Base-by-base conservation (phyloP, 108 stramenopile species). In the Skeletonema marinoi region DNA sequence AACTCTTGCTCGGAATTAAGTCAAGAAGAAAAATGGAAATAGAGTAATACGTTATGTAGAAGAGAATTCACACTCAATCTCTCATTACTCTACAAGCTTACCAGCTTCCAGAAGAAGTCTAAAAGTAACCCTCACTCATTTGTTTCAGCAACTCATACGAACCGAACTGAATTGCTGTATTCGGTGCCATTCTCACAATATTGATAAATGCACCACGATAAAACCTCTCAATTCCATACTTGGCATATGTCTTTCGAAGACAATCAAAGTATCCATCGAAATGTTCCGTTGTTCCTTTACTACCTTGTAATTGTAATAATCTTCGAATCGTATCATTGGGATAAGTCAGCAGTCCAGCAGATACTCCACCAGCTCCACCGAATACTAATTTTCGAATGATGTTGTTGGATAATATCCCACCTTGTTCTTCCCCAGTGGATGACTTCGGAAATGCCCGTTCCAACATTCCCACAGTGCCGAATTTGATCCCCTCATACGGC, bases 241-340 rank as follows among this genome's bases (percentile, higher is more conserved):
- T 74, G 33, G 71, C 78, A 69, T 90, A 93, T 4, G 85, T 90
- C 71, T 92, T 87, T 58, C 85, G 71, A 12, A 88, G 79, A 71
- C 95, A 96, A 71, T 96, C 93, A 54, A 75, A 90, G 73, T 96
- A 96, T 68, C 95, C 95, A 17, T 77, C 77, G 64, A 88, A 96
- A 14, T 70, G 65, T 5, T 81, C 76, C 5, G 73, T 82, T 9
- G 92, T 89, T 6, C 92, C 93, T 54, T 88, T 89, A 69, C 91
- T 94, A 41, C 95, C 95, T 72, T 96, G 96, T 66, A 94, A 63
- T 75, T 96, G 96, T 65, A 96, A 59, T 58, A 94, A 46, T 60
- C 96, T 88, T 51, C 96, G 88, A 2, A 96, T 84, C 5, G 96
- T 96, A 83, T 96, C 96, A 78, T 96, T 96, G 19, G 96, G 96